Evolutionary conservation across 176 grass and related monocot genomes (phyloP).

Genomic region (Thinopyrum elongatum): DNA sequence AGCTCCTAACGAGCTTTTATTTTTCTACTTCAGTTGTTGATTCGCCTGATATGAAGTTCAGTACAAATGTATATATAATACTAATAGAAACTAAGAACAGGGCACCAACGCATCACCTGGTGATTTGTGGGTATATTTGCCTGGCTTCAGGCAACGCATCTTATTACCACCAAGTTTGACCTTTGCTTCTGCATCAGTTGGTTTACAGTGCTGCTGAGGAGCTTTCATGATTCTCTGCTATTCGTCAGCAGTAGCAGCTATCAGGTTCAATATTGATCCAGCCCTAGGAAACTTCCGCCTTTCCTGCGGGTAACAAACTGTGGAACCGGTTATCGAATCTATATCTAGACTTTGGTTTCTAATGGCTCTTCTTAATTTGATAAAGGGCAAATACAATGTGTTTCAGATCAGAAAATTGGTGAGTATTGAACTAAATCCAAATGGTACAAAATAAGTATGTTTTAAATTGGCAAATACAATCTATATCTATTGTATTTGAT

Average conservation of each 20-base stretch:
- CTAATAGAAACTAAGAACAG: background rate
- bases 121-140: conserved; percentile 51
- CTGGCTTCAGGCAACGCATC: conserved; percentile 47
- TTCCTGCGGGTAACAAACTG: conserved; percentile 20
- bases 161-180: conserved; percentile 43
- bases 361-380: background rate
- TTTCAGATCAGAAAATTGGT: background rate
- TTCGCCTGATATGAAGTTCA: background rate
- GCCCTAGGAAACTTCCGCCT: background rate
- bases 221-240: conserved; percentile 49
- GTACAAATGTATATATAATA: background rate
- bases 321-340: conserved; percentile 11
- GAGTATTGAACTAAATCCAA: conserved; percentile 6
- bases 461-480: no score
- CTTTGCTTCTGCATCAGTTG: conserved; percentile 38
- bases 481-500: no score
- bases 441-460: no score
- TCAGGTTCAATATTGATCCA: background rate
- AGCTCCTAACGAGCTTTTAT: background rate
- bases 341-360: background rate
- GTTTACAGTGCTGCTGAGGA: conserved; percentile 31
- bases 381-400: background rate
- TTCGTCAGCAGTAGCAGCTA: background rate
- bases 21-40: background rate
- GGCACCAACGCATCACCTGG: conserved; percentile 52